phyloP scores from a whole-genome alignment of 2,329 filamentous ascomycete genomes.

The Claviceps digitariae region DNA sequence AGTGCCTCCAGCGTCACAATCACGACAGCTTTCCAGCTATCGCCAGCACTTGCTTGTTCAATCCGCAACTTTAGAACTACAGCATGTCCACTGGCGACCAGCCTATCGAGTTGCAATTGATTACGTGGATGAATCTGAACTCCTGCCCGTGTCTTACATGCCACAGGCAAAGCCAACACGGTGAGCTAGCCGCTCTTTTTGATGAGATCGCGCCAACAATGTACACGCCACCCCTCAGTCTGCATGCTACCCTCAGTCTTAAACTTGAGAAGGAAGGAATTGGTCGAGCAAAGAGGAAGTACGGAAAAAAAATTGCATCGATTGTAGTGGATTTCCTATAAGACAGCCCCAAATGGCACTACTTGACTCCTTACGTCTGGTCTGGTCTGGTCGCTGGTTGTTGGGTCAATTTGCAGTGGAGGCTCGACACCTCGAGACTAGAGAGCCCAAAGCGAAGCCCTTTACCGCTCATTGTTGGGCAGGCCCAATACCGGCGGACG shows the following conservation, averaged over 20 bases:
- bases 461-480: not conserved
- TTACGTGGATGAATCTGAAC: conserved; percentile 2
- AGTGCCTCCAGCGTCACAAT: not conserved
- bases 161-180: not conserved
- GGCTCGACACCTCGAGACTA: not conserved
- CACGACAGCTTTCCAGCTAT: not conserved
- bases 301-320: too few species aligned
- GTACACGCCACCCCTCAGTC: not conserved
- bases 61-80: not conserved
- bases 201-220: not conserved
- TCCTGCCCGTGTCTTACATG: conserved; percentile 6
- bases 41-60: not conserved
- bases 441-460: not conserved
- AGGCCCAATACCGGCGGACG: not conserved
- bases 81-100: not conserved
- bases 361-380: not conserved
- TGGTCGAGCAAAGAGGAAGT: too few species aligned
- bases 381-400: not conserved
- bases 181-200: not conserved
- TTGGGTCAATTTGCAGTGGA: not conserved
- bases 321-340: not conserved
- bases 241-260: too few species aligned
- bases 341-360: not conserved
- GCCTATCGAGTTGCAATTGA: not conserved
- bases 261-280: not conserved